phyloP scores from a whole-genome alignment of 2,329 filamentous ascomycete species.

The Elsinoe perseae region DNA sequence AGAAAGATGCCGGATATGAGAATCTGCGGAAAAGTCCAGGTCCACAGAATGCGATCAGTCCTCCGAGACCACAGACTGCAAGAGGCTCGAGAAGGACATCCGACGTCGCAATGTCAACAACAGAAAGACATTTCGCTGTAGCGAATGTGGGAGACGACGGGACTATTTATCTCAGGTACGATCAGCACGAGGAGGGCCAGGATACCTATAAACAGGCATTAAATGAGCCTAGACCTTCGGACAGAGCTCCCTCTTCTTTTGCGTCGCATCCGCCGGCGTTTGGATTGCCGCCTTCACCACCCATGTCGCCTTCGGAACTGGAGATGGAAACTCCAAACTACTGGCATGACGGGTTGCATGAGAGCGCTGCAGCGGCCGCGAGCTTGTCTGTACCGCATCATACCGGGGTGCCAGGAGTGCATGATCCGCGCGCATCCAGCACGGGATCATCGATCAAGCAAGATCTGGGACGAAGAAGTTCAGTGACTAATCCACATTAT shows the following conservation, averaged over 20 bases:
- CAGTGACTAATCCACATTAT: slow-evolving; percentile 2
- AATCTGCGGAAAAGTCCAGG: not conserved
- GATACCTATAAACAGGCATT: slow-evolving; percentile 9
- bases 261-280: slow-evolving; percentile 15
- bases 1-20: slow-evolving; percentile 1
- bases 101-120: slow-evolving; percentile 2
- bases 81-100: slow-evolving; percentile 2
- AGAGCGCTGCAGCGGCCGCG: slow-evolving; percentile 17
- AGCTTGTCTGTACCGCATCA: not conserved
- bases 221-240: slow-evolving; percentile 8
- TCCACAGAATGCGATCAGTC: slow-evolving; percentile 2
- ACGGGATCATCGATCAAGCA: slow-evolving; percentile 45
- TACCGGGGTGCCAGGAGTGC: slow-evolving; percentile 5
- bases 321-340: slow-evolving; percentile 12
- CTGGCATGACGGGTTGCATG: slow-evolving; percentile 19
- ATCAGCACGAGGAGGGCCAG: slow-evolving; percentile 2
- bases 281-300: slow-evolving; percentile 16
- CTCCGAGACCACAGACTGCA: slow-evolving; percentile 4
- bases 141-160: slow-evolving; percentile 38
- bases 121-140: slow-evolving; percentile 34
- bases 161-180: slow-evolving; percentile 39
- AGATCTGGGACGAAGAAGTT: slow-evolving; percentile 58
- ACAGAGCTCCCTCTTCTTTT: slow-evolving; percentile 1
- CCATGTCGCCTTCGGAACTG: slow-evolving; percentile 2
- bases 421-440: not conserved